These are phyloP conservation scores for Dictyostelium brefeldianum DNA, from an alignment of 78 protist species.

Conservation along the genomic window DNA sequence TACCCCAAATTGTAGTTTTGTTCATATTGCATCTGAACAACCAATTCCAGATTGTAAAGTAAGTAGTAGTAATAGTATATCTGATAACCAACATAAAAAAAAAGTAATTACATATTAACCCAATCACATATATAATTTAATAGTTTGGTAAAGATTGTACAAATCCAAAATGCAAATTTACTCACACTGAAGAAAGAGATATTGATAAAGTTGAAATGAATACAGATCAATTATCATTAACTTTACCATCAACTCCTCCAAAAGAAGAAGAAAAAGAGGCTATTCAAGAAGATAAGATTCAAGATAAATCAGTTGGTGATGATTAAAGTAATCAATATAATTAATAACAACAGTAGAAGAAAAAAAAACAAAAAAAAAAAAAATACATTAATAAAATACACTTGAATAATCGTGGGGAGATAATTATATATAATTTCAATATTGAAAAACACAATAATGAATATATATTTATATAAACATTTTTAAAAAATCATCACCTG, in stretches of 20 bases:
- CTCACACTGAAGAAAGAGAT: conserved; percentile 32
- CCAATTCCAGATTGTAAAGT: conserved; percentile 58
- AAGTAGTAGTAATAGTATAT: conserved; percentile 1
- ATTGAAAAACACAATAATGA: no score
- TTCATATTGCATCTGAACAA: conserved; percentile 16
- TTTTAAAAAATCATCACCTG: no score
- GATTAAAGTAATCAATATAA: no score
- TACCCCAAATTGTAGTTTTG: conserved; percentile 60
- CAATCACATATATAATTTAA: neutral
- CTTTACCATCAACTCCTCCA: conserved; percentile 61
- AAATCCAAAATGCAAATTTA: conserved; percentile 60
- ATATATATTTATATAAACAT: neutral
- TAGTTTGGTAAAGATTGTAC: conserved; percentile 80
- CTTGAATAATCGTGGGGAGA: no score
- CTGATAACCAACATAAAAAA: neutral
- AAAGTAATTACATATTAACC: neutral
- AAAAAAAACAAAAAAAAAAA: no score
- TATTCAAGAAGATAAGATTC: no score
- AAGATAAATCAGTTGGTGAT: no score
- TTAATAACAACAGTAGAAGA: no score
- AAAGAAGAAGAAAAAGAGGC: neutral
- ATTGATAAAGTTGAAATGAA: neutral
- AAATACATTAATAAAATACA: neutral
- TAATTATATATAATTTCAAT: no score
- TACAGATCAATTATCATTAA: conserved; percentile 29